Evolutionary conservation across 176 grass and related monocot species (phyloP), one percentile per base, ranked within the genome.

Genomic region (Tuctoria greenei): DNA sequence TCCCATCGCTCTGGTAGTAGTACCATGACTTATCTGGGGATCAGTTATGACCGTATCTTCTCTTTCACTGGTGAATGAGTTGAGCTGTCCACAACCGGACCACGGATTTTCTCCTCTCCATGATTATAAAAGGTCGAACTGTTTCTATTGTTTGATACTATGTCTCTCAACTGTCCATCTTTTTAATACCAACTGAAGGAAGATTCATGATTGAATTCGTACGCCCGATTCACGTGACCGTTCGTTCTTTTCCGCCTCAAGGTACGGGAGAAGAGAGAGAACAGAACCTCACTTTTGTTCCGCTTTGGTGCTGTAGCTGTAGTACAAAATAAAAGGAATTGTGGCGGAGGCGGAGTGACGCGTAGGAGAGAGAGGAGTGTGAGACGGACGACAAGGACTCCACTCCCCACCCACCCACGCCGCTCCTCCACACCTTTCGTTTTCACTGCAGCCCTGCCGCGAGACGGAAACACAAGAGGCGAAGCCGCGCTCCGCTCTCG

Each of bases 391-490:
- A 77, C 66, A 72, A 61, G 42, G 82, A 50, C 85, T 78, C 76
- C 86, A 75, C 71, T 76, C 77, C 64, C 76, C 67, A 83, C 82
- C 76, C 66, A 81, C 71, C 63, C 81, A 66, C 81, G 41, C 82
- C 77, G 64, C 77, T 69, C 51, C 73, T 2, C 31, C 31, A 73
- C 73, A 24, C 61, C 61, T 40, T n/a, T 86, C 61, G 42, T 80
- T 80, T 37, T 84, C 81, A 83, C 69, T 34, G 86, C 69, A 2
- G 31, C 54, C 39, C 71, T 24, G 9, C 38, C 25, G 6, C 24
- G 21, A 54, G 20, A 54, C 1, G 47, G 14, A 15, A 47, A 8
- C 28, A n/a, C 23, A 24, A 27, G 27, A 47, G 27, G 55, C 37
- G 59, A 49, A 61, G 79, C 46, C 25, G 72, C 84, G 20, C 16